Base-by-base conservation (phyloP, 441 rosid genomes). In the Capsella rubella region DNA sequence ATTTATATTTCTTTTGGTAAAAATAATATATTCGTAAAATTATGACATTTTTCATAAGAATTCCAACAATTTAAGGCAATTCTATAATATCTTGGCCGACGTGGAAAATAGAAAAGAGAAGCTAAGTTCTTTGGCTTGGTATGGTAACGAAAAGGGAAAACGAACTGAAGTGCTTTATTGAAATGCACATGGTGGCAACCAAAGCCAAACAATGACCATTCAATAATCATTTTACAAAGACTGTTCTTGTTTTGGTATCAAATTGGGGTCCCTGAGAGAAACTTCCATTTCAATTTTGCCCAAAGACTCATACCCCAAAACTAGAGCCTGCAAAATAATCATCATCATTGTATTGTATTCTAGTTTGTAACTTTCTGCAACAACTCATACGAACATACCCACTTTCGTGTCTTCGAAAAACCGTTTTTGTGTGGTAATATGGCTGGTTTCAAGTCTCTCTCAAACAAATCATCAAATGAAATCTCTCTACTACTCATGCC, bases 161-260 rank as follows among this genome's bases (percentile, higher is more conserved):
- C 15, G 64, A 67, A 67, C 56, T 21, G 3, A 15, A 75, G 63
- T 59, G 63, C 69, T 67, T 75, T 67, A 52, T 45, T 59, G 69
- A 74, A 67, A 14, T 2, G 49, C 68, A 67, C 78, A 67, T 74
- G 78, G 73, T 15, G 47, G 68, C 60, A 45, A 74, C 60, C 60
- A 73, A 73, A 65, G 67, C 72, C 42, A 64, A 53, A 74, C 72
- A 66, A 42, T 60, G 73, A 59, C 78, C 56, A 67, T 59, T 59
- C 73, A 28, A 25, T 60, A 45, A 68, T 61, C 55, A 68, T 69
- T 21, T 21, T 45, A 62, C 21, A 62, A 47, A 53, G 52, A 69
- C 79, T 16, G 7, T 69, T 75, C 79, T 75, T 69, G 62, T 69
- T 50, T 69, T 69, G 65, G 74, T 63, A 75, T 69, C 74, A 75